A percentile compares a stretch with the other conserved stretches of the same genome.
These are phyloP conservation scores for Casuarina glauca DNA, from an alignment of 306 rosid genomes.

Conservation along the genomic window DNA sequence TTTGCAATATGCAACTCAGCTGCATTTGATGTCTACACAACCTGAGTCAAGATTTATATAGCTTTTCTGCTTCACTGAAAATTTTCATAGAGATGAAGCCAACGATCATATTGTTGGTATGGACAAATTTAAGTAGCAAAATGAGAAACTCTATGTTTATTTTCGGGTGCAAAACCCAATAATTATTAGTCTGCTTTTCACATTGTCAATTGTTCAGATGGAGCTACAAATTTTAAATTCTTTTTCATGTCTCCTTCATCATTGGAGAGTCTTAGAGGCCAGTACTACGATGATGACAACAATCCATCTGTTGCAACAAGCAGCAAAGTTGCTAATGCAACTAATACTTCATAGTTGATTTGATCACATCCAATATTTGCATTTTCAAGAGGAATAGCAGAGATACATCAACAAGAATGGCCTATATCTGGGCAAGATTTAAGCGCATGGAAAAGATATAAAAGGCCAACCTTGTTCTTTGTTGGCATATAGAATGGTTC, in stretches of 20 bases:
- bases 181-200: background rate
- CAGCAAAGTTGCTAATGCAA: background rate
- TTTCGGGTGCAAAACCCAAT: background rate
- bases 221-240: background rate
- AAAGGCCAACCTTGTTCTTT: slow-evolving; percentile 70
- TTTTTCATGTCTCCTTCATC: background rate
- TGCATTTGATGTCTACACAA: too few relatives aligned
- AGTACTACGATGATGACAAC: background rate
- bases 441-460: background rate
- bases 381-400: slow-evolving; percentile 30
- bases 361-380: slow-evolving; percentile 96
- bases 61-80: too few relatives aligned
- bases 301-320: background rate
- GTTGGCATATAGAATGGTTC: slow-evolving; percentile 98
- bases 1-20: too few relatives aligned
- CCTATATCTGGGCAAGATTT: background rate
- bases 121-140: too few relatives aligned
- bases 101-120: background rate
- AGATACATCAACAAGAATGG: slow-evolving; percentile 3
- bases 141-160: too few relatives aligned
- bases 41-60: too few relatives aligned
- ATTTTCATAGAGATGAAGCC: too few relatives aligned
- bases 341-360: slow-evolving; percentile 75
- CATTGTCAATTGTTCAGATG: background rate
- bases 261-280: background rate